These are phyloP conservation scores for Serpula lacrymans DNA, from an alignment of 768 basidiomycete genomes.

Conservation along the genomic window DNA sequence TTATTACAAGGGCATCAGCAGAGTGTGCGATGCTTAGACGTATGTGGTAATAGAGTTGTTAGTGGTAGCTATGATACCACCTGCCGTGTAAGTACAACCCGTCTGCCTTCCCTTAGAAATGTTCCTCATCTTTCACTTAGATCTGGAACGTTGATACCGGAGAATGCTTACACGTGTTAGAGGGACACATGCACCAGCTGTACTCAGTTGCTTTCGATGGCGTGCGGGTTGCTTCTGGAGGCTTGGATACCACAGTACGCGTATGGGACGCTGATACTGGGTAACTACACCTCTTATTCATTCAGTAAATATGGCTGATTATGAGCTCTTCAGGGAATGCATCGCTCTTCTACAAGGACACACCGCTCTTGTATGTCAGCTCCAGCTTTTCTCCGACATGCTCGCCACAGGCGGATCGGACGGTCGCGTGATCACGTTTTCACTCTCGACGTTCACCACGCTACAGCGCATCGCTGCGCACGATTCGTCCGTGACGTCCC, in stretches of 20 bases:
- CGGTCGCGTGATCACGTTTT: slow-evolving; percentile 77
- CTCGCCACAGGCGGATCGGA: slow-evolving; percentile 88
- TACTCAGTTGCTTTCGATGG: slow-evolving; percentile 93
- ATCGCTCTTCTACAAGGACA: slow-evolving; percentile 86
- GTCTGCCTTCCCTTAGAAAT: slow-evolving; percentile 5
- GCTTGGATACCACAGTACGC: slow-evolving; percentile 90
- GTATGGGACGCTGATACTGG: slow-evolving; percentile 88
- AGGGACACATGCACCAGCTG: slow-evolving; percentile 85
- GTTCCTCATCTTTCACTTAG: slow-evolving; percentile 31
- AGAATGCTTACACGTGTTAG: slow-evolving; percentile 75
- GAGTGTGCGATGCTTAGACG: slow-evolving; percentile 87
- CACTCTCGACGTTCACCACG: slow-evolving; percentile 41
- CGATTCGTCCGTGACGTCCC: slow-evolving; percentile 79
- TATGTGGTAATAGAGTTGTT: slow-evolving; percentile 77
- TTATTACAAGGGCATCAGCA: slow-evolving; percentile 72
- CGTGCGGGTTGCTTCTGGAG: slow-evolving; percentile 74
- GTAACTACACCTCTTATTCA: slow-evolving; percentile 39
- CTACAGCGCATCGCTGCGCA: slow-evolving; percentile 80
- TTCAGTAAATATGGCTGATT: slow-evolving; percentile 1
- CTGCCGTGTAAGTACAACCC: slow-evolving; percentile 56
- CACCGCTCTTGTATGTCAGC: slow-evolving; percentile 87
- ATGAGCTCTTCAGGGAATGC: slow-evolving; percentile 53
- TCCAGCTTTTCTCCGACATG: slow-evolving; percentile 67
- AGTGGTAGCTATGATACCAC: slow-evolving; percentile 94
- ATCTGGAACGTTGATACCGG: slow-evolving; percentile 92